phyloP scores from a whole-genome alignment of 1,284 basidiomycete species.

The Termitomyces sp. region DNA sequence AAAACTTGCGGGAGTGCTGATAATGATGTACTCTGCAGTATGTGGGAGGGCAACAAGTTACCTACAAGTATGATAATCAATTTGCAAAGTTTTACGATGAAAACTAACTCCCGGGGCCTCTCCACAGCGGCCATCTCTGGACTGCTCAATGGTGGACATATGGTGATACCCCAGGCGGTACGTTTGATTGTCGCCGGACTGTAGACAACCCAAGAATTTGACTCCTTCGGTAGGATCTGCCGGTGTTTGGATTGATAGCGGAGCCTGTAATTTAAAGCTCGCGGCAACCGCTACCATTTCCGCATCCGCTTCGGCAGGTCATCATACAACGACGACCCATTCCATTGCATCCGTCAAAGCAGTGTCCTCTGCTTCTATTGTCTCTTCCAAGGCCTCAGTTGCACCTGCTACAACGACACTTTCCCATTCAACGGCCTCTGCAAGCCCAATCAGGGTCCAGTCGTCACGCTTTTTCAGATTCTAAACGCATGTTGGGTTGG shows the following conservation, averaged over 20 bases:
- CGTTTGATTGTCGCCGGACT: background rate
- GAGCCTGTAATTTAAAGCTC: conserved; percentile 21
- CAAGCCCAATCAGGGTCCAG: background rate
- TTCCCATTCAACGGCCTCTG: background rate
- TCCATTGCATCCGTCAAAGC: background rate
- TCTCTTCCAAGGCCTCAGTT: background rate
- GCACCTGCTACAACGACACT: background rate
- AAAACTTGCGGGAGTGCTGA: background rate
- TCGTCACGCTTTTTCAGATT: conserved; percentile 11
- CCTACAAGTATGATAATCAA: conserved; percentile 34
- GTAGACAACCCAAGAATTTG: background rate
- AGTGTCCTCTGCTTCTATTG: background rate
- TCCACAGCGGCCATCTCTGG: conserved; percentile 13
- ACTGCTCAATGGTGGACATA: conserved; percentile 15
- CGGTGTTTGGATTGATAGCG: conserved; percentile 26
- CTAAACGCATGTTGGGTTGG: background rate
- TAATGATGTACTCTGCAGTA: conserved; percentile 31
- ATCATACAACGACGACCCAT: background rate
- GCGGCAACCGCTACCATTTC: background rate
- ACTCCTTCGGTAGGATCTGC: conserved; percentile 17
- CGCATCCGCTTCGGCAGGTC: background rate
- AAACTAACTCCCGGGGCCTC: background rate
- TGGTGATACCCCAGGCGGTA: conserved; percentile 5
- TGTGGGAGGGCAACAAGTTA: conserved; percentile 42
- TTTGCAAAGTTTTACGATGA: background rate